Percentiles rank a stretch among this genome's conserved stretches.
Conservation (phyloP, 192 early-diverging fungal species). For the Lunasporangiospora selenospora region DNA sequence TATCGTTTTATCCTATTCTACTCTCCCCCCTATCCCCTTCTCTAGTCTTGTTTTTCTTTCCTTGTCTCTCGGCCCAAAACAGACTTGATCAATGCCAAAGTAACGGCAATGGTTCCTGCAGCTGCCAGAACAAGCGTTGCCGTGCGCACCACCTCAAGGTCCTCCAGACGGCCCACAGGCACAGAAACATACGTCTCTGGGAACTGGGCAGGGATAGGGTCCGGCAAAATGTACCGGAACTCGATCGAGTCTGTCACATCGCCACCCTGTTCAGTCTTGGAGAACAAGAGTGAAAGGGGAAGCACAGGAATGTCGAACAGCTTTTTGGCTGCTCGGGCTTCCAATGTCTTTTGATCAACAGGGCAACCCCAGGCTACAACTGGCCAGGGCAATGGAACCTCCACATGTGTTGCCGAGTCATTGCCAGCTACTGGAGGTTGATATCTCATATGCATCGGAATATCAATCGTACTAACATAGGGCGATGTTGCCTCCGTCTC, state of each 20-base stretch:
- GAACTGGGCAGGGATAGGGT: conserved; percentile 28
- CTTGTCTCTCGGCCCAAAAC: not conserved
- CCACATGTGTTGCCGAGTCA: conserved; percentile 16
- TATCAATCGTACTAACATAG: conserved; percentile 20
- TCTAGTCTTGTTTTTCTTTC: conserved; percentile 40
- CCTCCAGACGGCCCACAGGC: conserved; percentile 38
- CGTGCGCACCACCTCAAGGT: conserved; percentile 13
- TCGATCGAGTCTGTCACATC: conserved; percentile 7
- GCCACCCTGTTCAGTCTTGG: not conserved
- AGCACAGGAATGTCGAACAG: conserved; percentile 30
- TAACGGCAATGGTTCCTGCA: conserved; percentile 18
- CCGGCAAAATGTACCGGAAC: conserved; percentile 28
- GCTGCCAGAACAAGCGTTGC: conserved; percentile 35
- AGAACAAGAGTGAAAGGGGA: conserved; percentile 4
- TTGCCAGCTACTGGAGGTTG: conserved; percentile 26
- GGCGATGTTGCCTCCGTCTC: not conserved
- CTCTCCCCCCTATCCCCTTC: too few relatives aligned
- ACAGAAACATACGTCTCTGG: conserved; percentile 27
- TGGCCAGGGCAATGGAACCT: conserved; percentile 33
- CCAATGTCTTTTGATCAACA: not conserved
- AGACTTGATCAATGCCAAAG: conserved; percentile 13
- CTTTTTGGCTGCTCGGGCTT: conserved; percentile 14
- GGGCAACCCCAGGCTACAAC: conserved; percentile 40
- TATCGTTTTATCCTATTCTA: too few relatives aligned
- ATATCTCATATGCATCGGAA: conserved; percentile 46